Conservation (phyloP, 495 filamentous ascomycete species). For the Hypoxylon lenormandii region DNA sequence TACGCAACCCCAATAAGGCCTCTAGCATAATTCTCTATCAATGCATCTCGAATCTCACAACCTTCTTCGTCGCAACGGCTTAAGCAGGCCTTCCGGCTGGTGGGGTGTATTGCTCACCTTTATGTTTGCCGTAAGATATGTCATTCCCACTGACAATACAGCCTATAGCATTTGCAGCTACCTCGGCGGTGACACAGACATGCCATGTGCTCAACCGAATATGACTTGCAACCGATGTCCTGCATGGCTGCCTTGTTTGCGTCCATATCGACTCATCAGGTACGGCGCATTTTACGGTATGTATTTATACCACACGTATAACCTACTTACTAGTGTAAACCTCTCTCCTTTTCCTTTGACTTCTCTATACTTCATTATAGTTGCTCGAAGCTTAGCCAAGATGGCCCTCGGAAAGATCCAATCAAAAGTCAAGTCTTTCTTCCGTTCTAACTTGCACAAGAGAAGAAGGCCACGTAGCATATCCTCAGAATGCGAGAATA, state of each 20-base stretch:
- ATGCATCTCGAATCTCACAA: slow-evolving; percentile 21
- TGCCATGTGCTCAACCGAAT: slow-evolving; percentile 34
- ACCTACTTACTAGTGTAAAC: neutral
- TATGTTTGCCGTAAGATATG: slow-evolving; percentile 40
- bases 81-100: slow-evolving; percentile 22
- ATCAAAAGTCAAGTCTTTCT: slow-evolving; percentile 43
- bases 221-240: slow-evolving; percentile 5
- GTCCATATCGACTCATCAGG: neutral
- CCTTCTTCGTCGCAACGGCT: slow-evolving; percentile 27
- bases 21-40: neutral
- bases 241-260: slow-evolving; percentile 8
- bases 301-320: slow-evolving; percentile 24
- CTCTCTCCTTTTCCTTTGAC: neutral
- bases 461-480: slow-evolving; percentile 36
- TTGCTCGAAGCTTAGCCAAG: neutral
- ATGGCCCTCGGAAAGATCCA: slow-evolving; percentile 42
- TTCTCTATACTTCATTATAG: slow-evolving; percentile 1
- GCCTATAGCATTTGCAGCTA: neutral
- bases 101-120: slow-evolving; percentile 15
- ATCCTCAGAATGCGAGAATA: slow-evolving; percentile 15
- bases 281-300: slow-evolving; percentile 13
- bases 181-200: slow-evolving; percentile 17
- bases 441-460: slow-evolving; percentile 38
- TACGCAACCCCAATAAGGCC: no score
- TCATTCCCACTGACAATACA: slow-evolving; percentile 35